Percentiles rank a stretch among this genome's conserved stretches.
phyloP scores from a whole-genome alignment of 352 stramenopile genomes.

The Pythium brassicae region DNA sequence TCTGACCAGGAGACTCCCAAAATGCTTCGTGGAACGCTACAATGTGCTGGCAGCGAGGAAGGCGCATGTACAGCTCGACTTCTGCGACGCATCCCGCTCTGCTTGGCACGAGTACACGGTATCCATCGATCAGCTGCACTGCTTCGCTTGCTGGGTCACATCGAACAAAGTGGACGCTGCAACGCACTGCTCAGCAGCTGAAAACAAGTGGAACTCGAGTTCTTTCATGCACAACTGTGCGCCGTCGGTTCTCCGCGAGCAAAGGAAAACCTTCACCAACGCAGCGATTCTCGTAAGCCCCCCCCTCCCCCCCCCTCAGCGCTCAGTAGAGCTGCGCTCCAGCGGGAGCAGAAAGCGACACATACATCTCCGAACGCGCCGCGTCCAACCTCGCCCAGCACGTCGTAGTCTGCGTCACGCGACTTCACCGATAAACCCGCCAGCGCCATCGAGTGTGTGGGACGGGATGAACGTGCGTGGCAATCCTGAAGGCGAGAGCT shows the following conservation, averaged over 20 bases:
- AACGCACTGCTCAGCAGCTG: conserved; percentile 32
- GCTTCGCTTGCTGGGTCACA: not conserved
- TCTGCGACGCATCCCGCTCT: conserved; percentile 43
- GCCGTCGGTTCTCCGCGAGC: conserved; percentile 20
- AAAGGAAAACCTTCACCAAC: conserved; percentile 39
- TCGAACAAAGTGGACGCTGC: not conserved
- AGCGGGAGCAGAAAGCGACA: not conserved
- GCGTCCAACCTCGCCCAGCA: conserved; percentile 37
- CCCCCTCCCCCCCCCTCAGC: no score
- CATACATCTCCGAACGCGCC: conserved; percentile 54
- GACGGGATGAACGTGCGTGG: not conserved
- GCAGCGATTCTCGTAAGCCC: not conserved
- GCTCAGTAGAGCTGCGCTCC: conserved; percentile 2
- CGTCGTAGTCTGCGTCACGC: conserved; percentile 16
- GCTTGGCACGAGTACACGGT: not conserved
- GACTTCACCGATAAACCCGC: conserved; percentile 4
- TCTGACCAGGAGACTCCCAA: conserved; percentile 21
- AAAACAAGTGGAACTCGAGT: conserved; percentile 43
- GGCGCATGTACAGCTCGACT: conserved; percentile 31
- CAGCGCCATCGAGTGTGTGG: not conserved
- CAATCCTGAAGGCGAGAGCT: no score
- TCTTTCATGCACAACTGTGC: conserved; percentile 50
- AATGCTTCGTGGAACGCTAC: conserved; percentile 57
- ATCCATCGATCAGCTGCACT: not conserved
- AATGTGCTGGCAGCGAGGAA: conserved; percentile 54